Percentiles rank a stretch among this genome's conserved stretches.
Conservation (phyloP, 1,284 basidiomycete genomes). For the Farysia itapuensis region DNA sequence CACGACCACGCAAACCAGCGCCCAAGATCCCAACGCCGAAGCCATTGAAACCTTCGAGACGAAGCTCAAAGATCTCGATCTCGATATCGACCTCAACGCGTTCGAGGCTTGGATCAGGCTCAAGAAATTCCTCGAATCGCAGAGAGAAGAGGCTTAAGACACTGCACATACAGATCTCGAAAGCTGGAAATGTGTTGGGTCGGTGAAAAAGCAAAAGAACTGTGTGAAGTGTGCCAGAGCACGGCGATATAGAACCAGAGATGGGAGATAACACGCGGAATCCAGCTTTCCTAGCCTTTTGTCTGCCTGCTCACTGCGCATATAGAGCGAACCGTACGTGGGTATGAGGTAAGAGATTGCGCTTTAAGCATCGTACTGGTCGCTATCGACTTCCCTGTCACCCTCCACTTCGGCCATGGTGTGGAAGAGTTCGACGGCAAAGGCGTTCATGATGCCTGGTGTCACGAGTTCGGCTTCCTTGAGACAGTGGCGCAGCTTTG, state of each 20-base stretch:
- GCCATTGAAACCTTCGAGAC: neutral
- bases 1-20: neutral
- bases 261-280: too few species aligned
- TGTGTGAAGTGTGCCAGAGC: too few species aligned
- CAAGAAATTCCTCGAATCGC: conserved; percentile 5
- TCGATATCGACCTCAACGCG: conserved; percentile 1
- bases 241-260: too few species aligned
- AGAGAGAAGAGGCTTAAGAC: conserved; percentile 3
- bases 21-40: conserved; percentile 2
- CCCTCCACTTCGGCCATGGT: conserved; percentile 46
- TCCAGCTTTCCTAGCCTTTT: too few species aligned
- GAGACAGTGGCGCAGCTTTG: conserved; percentile 31
- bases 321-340: too few species aligned
- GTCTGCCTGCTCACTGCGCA: too few species aligned
- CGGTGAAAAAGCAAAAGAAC: too few species aligned
- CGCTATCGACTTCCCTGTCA: conserved; percentile 33
- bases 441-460: conserved; percentile 52
- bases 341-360: too few species aligned
- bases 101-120: conserved; percentile 7
- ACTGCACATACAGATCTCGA: too few species aligned
- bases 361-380: conserved; percentile 30
- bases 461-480: conserved; percentile 49
- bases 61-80: neutral
- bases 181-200: too few species aligned
- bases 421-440: conserved; percentile 53